Evolutionary conservation across 345 rosid genomes (phyloP), one percentile per base, ranked within the genome.

Genomic region (Arabidopsis thaliana): DNA sequence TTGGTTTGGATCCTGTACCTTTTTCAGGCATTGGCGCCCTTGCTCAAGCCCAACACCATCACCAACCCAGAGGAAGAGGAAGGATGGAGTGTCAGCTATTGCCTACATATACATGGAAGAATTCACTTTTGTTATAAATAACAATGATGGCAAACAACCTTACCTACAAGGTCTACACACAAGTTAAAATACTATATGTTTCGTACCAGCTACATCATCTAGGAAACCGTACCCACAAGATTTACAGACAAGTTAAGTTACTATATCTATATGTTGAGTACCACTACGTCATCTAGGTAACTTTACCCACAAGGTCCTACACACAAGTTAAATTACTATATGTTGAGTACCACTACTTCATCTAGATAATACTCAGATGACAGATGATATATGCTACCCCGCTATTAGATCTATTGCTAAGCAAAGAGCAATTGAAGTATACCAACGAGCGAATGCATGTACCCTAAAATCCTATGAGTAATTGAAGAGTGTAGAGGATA

Each of bases 61-160:
- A 48, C 99, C 99, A 69, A 95, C 99, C 98, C 99, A 95, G 38
- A 93, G 98, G 85, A 95, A 95, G 83, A 95, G 81, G 83, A 93
- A 95, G 41, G 99, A 95, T 45, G 99, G 99, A 11, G 98, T 93
- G 70, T 95, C 99, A 68, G 99, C 94, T 81, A 95, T 91, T 60
- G 98, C 91, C 99, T 95, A 78, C 23, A 77, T 75, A 72, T 13
- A 77, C 50, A 73, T 52, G 25, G 36, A 65, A 59, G 5, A 6
- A 30, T 28, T 24, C 7, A 4, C 25, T 65, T 8, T 65, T 23
- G 48, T 59, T 33, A 49, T 36, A 59, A 34, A n/a, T n/a, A 59
- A 28, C 44, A 66, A 16, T 51, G 32, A 72, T 10, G 22, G 14
- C 5, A 42, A 48, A 24, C 25, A 56, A 40, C 48, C 48, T 71